Percentiles rank a stretch among this genome's conserved stretches.
phyloP scores from a whole-genome alignment of 1,284 basidiomycete genomes.

The Singerocomus inundabilis region DNA sequence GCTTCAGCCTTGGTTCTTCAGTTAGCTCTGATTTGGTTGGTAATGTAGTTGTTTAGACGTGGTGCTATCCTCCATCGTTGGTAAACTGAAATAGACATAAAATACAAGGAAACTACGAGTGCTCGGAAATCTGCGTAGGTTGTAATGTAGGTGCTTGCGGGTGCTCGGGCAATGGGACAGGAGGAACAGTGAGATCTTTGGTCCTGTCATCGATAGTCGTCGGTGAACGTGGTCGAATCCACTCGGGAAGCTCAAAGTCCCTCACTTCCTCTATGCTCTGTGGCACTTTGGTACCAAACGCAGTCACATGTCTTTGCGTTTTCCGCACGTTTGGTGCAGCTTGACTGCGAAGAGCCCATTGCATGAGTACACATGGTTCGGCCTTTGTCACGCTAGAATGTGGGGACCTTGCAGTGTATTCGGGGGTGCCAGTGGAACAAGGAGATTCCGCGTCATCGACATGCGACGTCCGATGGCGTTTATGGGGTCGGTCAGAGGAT shows the following conservation, averaged over 20 bases:
- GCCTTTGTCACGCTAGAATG: constrained; percentile 24
- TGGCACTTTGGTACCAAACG: constrained; percentile 57
- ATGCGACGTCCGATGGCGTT: constrained; percentile 22
- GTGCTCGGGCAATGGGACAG: constrained; percentile 4
- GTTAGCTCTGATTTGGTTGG: not conserved
- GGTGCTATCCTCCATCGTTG: not conserved
- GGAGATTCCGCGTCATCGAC: constrained; percentile 25
- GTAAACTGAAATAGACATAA: constrained; percentile 35
- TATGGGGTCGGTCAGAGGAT: constrained; percentile 30
- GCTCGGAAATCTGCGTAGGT: constrained; percentile 4
- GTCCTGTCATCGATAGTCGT: constrained; percentile 10
- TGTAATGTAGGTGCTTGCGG: constrained; percentile 16
- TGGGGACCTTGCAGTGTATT: constrained; percentile 15
- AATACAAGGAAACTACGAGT: constrained; percentile 24
- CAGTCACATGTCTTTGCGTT: constrained; percentile 50
- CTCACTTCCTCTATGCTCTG: constrained; percentile 43
- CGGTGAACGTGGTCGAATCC: constrained; percentile 35
- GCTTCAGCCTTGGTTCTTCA: not conserved
- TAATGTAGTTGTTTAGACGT: constrained; percentile 13
- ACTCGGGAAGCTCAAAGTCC: constrained; percentile 49
- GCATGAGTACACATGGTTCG: constrained; percentile 42
- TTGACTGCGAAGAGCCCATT: constrained; percentile 49
- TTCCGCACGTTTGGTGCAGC: constrained; percentile 45
- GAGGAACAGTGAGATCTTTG: constrained; percentile 6
- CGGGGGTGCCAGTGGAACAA: constrained; percentile 20